Base-by-base conservation (phyloP, 73 alveolate genomes). In the Uronychia binucleata region DNA sequence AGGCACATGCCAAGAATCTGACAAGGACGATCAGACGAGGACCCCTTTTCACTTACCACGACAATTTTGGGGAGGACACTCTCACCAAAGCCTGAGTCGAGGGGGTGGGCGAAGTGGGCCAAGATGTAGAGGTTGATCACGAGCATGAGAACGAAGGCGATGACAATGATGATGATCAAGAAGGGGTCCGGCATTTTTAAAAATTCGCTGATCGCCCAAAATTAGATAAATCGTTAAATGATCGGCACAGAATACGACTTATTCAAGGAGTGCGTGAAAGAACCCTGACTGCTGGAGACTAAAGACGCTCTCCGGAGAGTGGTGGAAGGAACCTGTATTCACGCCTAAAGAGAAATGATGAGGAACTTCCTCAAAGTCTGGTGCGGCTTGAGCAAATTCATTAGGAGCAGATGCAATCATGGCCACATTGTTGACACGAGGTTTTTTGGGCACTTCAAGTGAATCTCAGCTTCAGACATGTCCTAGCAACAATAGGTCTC, bases 61-160 rank as follows among this genome's bases (percentile, higher is more conserved):
- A 91, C 46, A 5, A 86, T 30, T 78, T 91, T 91, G 81, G 87
- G 67, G 58, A 86, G 58, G 25, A 84, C 57, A 26, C 88, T 34
- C 31, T 85, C 86, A 59, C 96, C 93, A 60, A 91, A 91, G 33
- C 92, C 92, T 74, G 90, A 86, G 46, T 91, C 96, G 33, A 86
- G 89, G 58, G 96, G 96, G 83, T 91, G 96, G 25, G 89, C 78
- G 84, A 84, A 91, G 19, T 86, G 91, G 28, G 91, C 93, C 35
- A 91, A 67, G 25, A 91, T 58, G 77, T 91, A 91, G 14, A 91
- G 74, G 28, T 58, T 59, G 28, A 33, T 33, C 0, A 81, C 74
- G 25, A 60, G 8, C 77, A 81, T 30, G 31, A 81, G 34, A 27
- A 59, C 58, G 60, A 81, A 33, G 57, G 58, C 74, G 27, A 59